Conservation (phyloP, 371 early-diverging fungal species). For the Ordospora pajunii region DNA sequence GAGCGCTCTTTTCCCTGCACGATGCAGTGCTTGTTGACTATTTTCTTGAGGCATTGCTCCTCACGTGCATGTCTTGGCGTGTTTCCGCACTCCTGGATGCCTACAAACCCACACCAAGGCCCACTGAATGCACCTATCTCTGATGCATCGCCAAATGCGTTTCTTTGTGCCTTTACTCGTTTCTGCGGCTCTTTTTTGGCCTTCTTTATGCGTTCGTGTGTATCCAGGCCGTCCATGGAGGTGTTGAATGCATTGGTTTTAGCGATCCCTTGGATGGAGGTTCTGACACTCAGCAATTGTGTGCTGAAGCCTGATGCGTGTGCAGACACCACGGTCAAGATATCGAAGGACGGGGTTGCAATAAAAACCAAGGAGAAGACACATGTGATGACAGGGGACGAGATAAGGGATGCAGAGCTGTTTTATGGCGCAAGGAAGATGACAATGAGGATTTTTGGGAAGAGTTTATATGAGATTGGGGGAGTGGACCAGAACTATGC, state of each 20-base stretch:
- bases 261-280: conserved; percentile 39
- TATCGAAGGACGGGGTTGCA: conserved; percentile 56
- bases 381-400: conserved; percentile 43
- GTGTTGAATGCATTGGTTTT: background rate
- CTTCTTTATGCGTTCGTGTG: background rate
- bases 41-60: background rate
- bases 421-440: conserved; percentile 47
- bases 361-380: conserved; percentile 44
- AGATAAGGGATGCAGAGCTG: conserved; percentile 54
- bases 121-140: conserved; percentile 7
- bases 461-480: conserved; percentile 30
- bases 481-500: conserved; percentile 47
- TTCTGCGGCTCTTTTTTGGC: background rate
- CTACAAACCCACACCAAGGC: background rate
- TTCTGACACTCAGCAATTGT: conserved; percentile 47
- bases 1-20: background rate
- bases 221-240: background rate
- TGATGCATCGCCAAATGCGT: background rate
- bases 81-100: background rate
- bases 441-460: conserved; percentile 41
- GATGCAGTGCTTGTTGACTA: background rate
- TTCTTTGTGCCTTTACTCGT: background rate
- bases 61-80: background rate
- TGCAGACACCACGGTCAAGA: conserved; percentile 36
- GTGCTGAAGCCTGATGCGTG: background rate